Evolutionary conservation across 2,329 filamentous ascomycete species (phyloP).

Genomic region (Aspergillus versicolor): DNA sequence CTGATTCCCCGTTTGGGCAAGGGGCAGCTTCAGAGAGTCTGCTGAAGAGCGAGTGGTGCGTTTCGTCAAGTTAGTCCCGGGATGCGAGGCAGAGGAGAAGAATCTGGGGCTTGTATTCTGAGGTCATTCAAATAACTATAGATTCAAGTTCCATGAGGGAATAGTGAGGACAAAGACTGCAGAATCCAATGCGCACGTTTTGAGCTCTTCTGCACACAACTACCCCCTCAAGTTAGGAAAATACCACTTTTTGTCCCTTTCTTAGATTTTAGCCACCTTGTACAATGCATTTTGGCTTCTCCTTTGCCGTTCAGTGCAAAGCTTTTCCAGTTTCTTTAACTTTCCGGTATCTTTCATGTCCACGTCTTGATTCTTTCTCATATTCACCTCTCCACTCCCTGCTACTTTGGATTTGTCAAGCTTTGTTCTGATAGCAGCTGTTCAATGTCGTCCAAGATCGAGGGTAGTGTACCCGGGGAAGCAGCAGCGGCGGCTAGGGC

Average conservation of each 20-base stretch:
- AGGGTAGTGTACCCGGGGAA: neutral
- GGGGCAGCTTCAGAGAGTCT: too few species aligned
- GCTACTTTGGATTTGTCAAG: neutral
- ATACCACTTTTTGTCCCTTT: neutral
- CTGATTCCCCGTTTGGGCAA: neutral
- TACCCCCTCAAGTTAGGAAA: neutral
- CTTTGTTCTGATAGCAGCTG: neutral
- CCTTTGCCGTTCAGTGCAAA: neutral
- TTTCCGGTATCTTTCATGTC: neutral
- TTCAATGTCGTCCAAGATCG: slow-evolving; percentile 11
- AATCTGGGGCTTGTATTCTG: too few species aligned
- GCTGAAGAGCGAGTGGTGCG: too few species aligned
- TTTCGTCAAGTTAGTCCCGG: too few species aligned
- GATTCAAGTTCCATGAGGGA: neutral
- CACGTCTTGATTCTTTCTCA: neutral
- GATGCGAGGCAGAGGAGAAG: too few species aligned
- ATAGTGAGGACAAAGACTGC: neutral
- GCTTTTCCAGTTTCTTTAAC: neutral
- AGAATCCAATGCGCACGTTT: slow-evolving; percentile 1
- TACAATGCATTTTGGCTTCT: neutral
- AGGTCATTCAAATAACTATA: neutral
- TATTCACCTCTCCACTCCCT: neutral
- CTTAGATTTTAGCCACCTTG: neutral
- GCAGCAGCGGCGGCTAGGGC: neutral
- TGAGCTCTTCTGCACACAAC: neutral